phyloP scores from a whole-genome alignment of 495 filamentous ascomycete species.

The Xylaria longipes region DNA sequence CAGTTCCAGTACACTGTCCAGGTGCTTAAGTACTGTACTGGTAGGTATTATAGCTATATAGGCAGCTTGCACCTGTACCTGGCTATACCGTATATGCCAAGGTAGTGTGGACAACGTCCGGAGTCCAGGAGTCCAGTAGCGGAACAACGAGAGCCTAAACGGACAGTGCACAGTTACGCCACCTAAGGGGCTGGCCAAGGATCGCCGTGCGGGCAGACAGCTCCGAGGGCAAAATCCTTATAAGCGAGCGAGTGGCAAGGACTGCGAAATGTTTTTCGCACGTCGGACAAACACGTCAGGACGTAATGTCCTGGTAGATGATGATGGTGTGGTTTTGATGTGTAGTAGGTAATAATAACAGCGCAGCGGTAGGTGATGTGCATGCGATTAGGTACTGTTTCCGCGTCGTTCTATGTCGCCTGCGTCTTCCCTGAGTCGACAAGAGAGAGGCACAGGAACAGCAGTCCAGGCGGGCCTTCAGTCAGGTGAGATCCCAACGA shows the following conservation, averaged over 20 bases:
- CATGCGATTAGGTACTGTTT: background rate
- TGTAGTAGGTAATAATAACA: background rate
- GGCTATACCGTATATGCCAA: background rate
- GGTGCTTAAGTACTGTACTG: background rate
- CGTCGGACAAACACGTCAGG: background rate
- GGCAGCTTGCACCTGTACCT: background rate
- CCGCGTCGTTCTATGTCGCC: constrained; percentile 1
- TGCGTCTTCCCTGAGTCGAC: background rate
- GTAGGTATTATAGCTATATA: background rate
- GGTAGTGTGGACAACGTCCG: background rate
- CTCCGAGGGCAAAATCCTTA: constrained; percentile 5
- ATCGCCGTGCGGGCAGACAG: constrained; percentile 22
- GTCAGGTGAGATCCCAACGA: constrained; percentile 35
- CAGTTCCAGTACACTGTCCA: constrained; percentile 11
- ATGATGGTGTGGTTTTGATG: constrained; percentile 1
- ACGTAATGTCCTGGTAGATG: background rate
- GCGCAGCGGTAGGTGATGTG: background rate
- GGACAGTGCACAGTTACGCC: constrained; percentile 40
- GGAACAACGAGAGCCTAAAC: background rate
- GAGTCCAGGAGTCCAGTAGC: background rate
- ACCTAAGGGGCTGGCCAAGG: constrained; percentile 36
- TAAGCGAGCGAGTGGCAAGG: constrained; percentile 19
- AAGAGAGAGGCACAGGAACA: constrained; percentile 1
- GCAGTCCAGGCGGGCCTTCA: constrained; percentile 23
- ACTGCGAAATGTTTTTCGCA: background rate